Evolutionary conservation across 2,329 filamentous ascomycete species (phyloP), one percentile per base, ranked within the genome.

Genomic region (Penicillium psychrosexuale): DNA sequence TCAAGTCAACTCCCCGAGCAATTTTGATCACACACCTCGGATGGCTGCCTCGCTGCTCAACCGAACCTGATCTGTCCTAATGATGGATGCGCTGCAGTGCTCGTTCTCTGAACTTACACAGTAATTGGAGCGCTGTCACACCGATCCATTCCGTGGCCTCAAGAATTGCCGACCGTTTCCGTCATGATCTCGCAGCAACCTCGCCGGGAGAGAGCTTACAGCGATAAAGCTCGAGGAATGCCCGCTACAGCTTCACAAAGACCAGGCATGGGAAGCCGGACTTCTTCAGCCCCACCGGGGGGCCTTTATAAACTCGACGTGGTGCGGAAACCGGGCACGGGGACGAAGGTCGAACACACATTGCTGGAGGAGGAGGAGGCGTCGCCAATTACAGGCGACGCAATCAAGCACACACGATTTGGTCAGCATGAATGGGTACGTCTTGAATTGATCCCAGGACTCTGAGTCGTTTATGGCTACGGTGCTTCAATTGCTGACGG

Each of bases 201-300:
- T 38, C 61, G 65, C 51, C 63, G 65, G 58, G 69, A 70, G 53
- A 62, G 69, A 54, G 67, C 69, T 13, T 64, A 63, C 38, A 74
- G 70, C 51, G 70, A 73, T 43, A 66, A 60, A 61, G 61, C 64
- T 22, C 66, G 69, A 50, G 58, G 46, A 17, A 58, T 60, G 52
- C 47, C 61, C n/a, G 54, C 53, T 46, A 56, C 59, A 51, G 46
- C 65, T 46, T 64, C 63, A 31, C 63, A 65, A 51, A 66, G 71
- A 33, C 71, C 72, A 24, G 59, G 63, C 13, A 66, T 74, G 33
- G 69, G 63, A 38, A 62, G 53, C 49, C 66, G 72, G 51, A 74
- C 72, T 9, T 58, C 62, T 47, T 75, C 73, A 33, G 70, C 72
- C 27, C 72, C 72, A 1, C 58, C 60, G 27, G 71, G 67, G 22